These are phyloP conservation scores for Kodamaea laetipori DNA, from an alignment of 805 yeast species.

Conservation along the genomic window DNA sequence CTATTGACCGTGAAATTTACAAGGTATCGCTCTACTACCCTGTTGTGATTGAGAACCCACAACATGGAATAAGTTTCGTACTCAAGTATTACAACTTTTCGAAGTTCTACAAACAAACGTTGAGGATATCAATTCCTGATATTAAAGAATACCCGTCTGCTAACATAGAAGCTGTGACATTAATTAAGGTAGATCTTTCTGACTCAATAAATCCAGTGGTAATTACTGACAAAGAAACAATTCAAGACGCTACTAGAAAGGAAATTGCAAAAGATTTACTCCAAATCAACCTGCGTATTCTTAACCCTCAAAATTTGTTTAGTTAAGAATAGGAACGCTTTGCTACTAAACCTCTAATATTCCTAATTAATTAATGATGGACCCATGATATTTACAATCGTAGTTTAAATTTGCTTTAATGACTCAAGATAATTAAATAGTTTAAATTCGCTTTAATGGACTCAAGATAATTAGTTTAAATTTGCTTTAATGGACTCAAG, in stretches of 20 bases:
- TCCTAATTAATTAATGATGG: no score
- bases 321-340: no score
- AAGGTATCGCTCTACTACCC: slow-evolving; percentile 34
- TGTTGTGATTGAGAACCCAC: slow-evolving; percentile 15
- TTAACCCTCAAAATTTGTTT: neutral
- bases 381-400: no score
- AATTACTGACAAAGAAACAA: no score
- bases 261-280: slow-evolving; percentile 3
- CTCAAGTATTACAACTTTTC: slow-evolving; percentile 21
- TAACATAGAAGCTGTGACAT: neutral
- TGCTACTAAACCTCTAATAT: no score
- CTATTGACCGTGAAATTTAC: slow-evolving; percentile 33
- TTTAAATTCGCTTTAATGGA: no score
- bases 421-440: no score
- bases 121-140: slow-evolving; percentile 10
- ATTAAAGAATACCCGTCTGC: slow-evolving; percentile 4
- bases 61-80: slow-evolving; percentile 14
- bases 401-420: no score
- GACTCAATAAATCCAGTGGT: no score
- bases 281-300: slow-evolving; percentile 1
- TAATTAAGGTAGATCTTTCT: no score
- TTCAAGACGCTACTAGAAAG: neutral
- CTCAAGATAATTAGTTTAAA: no score
- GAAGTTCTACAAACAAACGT: slow-evolving; percentile 17
- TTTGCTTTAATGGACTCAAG: no score